Evolutionary conservation across 129 eudicot genomes (phyloP).

Genomic region (Dittrichia graveolens): DNA sequence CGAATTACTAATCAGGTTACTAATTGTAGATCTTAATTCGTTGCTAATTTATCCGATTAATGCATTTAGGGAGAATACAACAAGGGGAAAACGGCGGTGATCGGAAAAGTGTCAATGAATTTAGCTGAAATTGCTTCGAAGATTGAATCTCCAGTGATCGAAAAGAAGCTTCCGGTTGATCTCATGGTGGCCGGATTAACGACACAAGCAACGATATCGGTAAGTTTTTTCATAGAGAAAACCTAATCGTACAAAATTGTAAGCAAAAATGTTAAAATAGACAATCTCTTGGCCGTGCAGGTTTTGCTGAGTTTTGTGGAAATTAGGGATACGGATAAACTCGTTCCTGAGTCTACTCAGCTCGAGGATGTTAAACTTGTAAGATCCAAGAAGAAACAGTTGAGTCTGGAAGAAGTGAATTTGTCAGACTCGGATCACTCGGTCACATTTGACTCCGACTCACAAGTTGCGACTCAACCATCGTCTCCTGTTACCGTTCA

Average conservation of each 20-base stretch:
- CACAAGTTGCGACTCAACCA: conserved; percentile 22
- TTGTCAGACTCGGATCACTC: conserved; percentile 38
- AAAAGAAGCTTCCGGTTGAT: conserved; percentile 45
- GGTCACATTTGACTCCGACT: conserved; percentile 36
- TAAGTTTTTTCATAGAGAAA: conserved; percentile 27
- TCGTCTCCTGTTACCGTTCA: conserved; percentile 14
- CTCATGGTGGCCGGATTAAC: conserved; percentile 47
- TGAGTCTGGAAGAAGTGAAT: conserved; percentile 42
- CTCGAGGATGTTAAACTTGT: not conserved
- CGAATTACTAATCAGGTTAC: not conserved
- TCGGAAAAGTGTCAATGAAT: conserved; percentile 54
- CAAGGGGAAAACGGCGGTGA: conserved; percentile 47
- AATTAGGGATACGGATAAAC: conserved; percentile 36
- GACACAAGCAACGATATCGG: conserved; percentile 51
- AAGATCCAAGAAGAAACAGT: conserved; percentile 25
- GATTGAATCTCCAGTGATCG: conserved; percentile 35
- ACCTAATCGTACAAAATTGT: not conserved
- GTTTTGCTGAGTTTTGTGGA: conserved; percentile 55
- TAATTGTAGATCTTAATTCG: not conserved
- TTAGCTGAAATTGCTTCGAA: conserved; percentile 53
- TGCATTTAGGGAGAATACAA: conserved; percentile 47
- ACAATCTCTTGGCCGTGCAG: conserved; percentile 9
- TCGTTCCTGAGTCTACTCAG: conserved; percentile 17
- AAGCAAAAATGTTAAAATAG: not conserved
- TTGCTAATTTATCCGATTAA: not conserved